phyloP scores from a whole-genome alignment of 306 rosid genomes.

The Cucumis cinereus region DNA sequence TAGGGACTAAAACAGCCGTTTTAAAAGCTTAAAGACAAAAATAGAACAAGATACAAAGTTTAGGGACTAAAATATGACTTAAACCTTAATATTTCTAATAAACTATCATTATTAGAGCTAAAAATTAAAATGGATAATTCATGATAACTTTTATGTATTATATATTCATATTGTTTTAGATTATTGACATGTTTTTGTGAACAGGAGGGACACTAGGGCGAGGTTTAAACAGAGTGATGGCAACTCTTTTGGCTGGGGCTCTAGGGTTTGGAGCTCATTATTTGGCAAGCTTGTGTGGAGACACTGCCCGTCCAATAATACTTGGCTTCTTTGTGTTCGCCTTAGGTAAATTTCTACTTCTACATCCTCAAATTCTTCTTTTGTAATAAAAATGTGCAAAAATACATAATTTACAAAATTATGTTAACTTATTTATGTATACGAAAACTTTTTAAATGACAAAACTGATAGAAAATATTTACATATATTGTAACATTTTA shows the following conservation, averaged over 20 bases:
- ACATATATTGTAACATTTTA: too few species aligned
- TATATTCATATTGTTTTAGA: too few species aligned
- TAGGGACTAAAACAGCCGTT: too few species aligned
- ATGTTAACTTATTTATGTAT: too few species aligned
- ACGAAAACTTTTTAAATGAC: too few species aligned
- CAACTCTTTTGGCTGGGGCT: conserved; percentile 70
- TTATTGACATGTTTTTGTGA: conserved; percentile 18
- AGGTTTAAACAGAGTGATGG: conserved; percentile 66
- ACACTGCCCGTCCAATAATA: conserved; percentile 44
- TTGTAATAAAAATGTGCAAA: background rate
- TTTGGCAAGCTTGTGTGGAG: conserved; percentile 45
- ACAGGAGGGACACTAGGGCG: conserved; percentile 71
- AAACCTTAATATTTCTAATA: too few species aligned
- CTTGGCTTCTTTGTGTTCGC: conserved; percentile 65
- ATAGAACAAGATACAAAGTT: too few species aligned
- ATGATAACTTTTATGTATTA: background rate
- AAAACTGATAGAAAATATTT: too few species aligned
- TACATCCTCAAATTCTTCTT: background rate
- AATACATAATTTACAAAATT: too few species aligned
- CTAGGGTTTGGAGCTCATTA: conserved; percentile 71
- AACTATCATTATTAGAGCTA: background rate
- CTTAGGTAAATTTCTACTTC: conserved; percentile 25
- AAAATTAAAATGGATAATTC: background rate
- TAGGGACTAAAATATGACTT: too few species aligned
- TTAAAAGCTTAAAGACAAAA: too few species aligned